Evolutionary conservation across 2,329 filamentous ascomycete genomes (phyloP), one percentile per base, ranked within the genome.

Genomic region (Coniochaeta sp.): DNA sequence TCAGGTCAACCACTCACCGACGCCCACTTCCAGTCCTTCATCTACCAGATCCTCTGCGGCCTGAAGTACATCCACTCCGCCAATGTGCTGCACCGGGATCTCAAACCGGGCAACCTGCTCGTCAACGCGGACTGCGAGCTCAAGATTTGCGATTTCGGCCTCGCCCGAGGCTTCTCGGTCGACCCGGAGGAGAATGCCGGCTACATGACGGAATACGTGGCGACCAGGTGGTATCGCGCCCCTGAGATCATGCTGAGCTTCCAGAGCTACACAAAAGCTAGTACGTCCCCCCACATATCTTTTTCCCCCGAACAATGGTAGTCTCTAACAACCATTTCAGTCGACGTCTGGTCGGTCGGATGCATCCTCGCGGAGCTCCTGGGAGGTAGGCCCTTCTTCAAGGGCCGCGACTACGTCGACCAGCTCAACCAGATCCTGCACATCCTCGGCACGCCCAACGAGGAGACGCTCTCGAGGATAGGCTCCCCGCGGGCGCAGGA

Each of bases 191-290:
- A 99, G 74, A 97, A 97, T 67, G 94, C 94, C 16, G 94, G 94
- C 20, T 99, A 97, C 73, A 97, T 99, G 94, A 99, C 94, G 10
- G 94, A 99, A 73, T 99, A 99, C 65, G 94, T 99, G 52, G 94
- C 94, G 49, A 99, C 94, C 50, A 82, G 94, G 75, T 99, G 94
- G 94, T 99, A 83, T 64, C 78, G 80, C 72, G 94, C 94, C 3
- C 94, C 94, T 5, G 94, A 99, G 71, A 99, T 99, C 62, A 99
- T 99, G 94, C 76, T 99, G 70, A 96, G 91, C 76, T 99, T 99
- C 82, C 92, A 97, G 73, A 96, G 91, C 76, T 99, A 99, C 72
- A 99, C 94, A 64, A 99, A 99, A 90, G 94, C 94, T 61, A 99
- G 94, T 97, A 83, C 52, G 91, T 92, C 51, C 8, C 28, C n/a